Conservation (phyloP, 164 flowering plant species). For the Macadamia tetraphylla region DNA sequence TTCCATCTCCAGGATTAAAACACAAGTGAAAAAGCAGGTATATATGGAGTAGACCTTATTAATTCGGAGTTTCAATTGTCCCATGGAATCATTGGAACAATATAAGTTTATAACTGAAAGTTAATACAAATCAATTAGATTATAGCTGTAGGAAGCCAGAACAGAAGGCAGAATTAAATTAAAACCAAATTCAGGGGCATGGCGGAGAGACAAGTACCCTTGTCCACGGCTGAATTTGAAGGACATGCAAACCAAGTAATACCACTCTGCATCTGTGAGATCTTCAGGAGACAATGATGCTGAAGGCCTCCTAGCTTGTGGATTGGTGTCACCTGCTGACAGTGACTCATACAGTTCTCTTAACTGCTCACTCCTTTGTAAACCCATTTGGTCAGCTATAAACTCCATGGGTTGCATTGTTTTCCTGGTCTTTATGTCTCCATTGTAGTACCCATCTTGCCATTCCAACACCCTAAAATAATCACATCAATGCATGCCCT, state of each 20-base stretch:
- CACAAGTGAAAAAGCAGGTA: too few relatives aligned
- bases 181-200: not conserved
- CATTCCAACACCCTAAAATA: conserved; percentile 65
- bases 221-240: conserved; percentile 63
- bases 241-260: conserved; percentile 91
- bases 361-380: conserved; percentile 80
- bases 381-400: conserved; percentile 48
- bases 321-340: conserved; percentile 48
- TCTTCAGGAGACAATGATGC: conserved; percentile 95
- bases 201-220: conserved; percentile 46
- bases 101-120: not conserved
- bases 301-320: conserved; percentile 62
- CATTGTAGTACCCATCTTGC: conserved; percentile 92
- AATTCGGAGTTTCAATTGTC: not conserved
- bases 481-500: conserved; percentile 4
- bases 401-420: conserved; percentile 61
- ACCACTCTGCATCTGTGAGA: conserved; percentile 85
- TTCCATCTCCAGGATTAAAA: not conserved
- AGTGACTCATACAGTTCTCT: conserved; percentile 77
- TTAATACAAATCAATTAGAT: not conserved
- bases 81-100: not conserved
- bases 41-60: not conserved
- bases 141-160: not conserved
- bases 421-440: conserved; percentile 90
- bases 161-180: not conserved